These are phyloP conservation scores for Phalaenopsis equestris DNA, from an alignment of 106 monocot genomes.

Conservation along the genomic window DNA sequence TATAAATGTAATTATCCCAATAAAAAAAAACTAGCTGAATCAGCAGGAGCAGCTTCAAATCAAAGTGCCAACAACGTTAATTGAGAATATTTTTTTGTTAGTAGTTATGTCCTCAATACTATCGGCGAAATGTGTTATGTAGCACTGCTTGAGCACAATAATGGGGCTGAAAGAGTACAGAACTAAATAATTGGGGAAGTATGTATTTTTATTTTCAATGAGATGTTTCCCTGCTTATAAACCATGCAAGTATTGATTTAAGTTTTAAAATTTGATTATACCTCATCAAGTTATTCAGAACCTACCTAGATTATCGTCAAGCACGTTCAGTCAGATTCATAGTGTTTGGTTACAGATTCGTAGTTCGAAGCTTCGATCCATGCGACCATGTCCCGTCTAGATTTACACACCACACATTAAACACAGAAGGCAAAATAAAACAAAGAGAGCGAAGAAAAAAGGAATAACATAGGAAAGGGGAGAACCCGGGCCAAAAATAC, in stretches of 20 bases:
- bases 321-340: background rate
- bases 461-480: background rate
- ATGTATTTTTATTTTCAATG: no score
- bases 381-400: background rate
- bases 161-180: no score
- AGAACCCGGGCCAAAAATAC: conserved; percentile 4
- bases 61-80: no score
- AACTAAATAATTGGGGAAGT: background rate
- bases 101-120: no score
- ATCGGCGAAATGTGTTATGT: no score
- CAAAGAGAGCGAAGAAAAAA: background rate
- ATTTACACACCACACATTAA: background rate
- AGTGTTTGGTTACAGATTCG: background rate
- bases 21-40: no score
- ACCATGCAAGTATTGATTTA: background rate
- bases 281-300: background rate
- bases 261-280: background rate
- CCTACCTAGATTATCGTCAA: background rate
- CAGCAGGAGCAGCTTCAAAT: no score
- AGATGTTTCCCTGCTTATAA: background rate
- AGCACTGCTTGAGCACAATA: no score
- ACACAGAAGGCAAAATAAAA: background rate
- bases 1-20: no score
- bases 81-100: no score
- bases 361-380: background rate